Evolutionary conservation across 2,329 filamentous ascomycete genomes (phyloP).

Genomic region (Diaporthe batatas): DNA sequence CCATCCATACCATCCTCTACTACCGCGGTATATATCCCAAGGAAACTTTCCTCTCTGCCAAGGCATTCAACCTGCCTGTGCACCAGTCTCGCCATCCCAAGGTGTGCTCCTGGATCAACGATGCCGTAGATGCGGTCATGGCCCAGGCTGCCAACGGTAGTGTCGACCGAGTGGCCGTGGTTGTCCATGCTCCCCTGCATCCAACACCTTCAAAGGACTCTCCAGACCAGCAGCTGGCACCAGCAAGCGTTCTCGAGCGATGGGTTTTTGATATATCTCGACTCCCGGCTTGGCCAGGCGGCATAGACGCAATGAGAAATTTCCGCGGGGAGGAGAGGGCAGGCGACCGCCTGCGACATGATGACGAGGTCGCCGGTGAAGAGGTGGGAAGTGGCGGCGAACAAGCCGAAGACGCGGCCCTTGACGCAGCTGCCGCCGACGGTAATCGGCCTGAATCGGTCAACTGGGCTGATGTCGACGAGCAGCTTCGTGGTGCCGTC

Average conservation of each 20-base stretch:
- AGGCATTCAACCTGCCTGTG: slow-evolving; percentile 86
- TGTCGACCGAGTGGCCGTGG: slow-evolving; percentile 62
- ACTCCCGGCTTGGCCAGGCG: slow-evolving; percentile 63
- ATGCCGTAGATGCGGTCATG: slow-evolving; percentile 80
- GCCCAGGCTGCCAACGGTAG: slow-evolving; percentile 74
- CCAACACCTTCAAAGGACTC: slow-evolving; percentile 43
- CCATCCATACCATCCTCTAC: slow-evolving; percentile 88
- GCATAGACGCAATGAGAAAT: slow-evolving; percentile 49
- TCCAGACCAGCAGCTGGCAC: slow-evolving; percentile 42
- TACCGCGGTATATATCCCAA: slow-evolving; percentile 84
- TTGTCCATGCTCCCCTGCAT: slow-evolving; percentile 56
- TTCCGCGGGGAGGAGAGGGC: slow-evolving; percentile 45
- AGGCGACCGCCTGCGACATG: slow-evolving; percentile 43
- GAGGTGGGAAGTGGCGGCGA: slow-evolving; percentile 38
- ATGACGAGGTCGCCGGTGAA: slow-evolving; percentile 43
- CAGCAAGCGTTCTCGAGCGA: slow-evolving; percentile 65
- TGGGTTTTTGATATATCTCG: slow-evolving; percentile 71
- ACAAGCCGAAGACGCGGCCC: slow-evolving; percentile 27
- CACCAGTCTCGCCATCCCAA: slow-evolving; percentile 88
- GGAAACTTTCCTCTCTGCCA: slow-evolving; percentile 81
- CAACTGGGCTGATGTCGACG: slow-evolving; percentile 74
- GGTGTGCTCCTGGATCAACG: slow-evolving; percentile 87
- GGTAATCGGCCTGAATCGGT: slow-evolving; percentile 48
- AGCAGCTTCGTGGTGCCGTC: slow-evolving; percentile 79
- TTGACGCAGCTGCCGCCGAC: slow-evolving; percentile 32